phyloP scores from a whole-genome alignment of 2,329 filamentous ascomycete species.

The Aspergillus sp. region DNA sequence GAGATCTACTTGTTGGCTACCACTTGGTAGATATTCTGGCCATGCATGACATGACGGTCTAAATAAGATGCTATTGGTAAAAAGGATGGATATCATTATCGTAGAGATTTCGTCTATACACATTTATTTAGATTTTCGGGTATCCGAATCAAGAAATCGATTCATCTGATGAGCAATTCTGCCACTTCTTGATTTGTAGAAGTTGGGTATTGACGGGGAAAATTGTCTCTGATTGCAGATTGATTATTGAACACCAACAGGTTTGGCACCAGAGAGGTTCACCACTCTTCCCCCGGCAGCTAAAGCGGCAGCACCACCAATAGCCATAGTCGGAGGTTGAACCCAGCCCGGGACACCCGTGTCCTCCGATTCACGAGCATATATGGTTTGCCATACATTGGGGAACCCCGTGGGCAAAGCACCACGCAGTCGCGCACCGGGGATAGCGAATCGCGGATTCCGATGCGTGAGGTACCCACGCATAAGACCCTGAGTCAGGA shows the following conservation, averaged over 20 bases:
- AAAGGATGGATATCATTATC: not conserved
- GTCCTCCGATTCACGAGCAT: conserved; percentile 59
- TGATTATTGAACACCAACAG: conserved; percentile 42
- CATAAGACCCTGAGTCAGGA: conserved; percentile 78
- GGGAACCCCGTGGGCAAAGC: conserved; percentile 62
- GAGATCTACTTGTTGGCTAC: not conserved
- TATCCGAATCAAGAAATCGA: not conserved
- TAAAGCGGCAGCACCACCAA: conserved; percentile 20
- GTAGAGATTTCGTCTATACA: not conserved
- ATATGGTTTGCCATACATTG: conserved; percentile 67
- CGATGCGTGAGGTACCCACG: conserved; percentile 81
- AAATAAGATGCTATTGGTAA: not conserved
- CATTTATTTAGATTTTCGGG: not conserved
- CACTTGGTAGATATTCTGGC: not conserved
- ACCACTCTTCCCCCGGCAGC: conserved; percentile 55
- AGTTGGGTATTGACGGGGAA: not conserved
- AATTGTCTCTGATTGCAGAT: not conserved
- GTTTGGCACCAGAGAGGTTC: conserved; percentile 56
- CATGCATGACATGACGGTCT: not conserved
- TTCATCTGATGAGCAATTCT: not conserved
- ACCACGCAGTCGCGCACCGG: conserved; percentile 58
- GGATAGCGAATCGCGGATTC: conserved; percentile 75
- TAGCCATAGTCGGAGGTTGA: conserved; percentile 31
- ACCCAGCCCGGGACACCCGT: conserved; percentile 76
- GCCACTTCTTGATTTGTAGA: not conserved